phyloP scores from a whole-genome alignment of 169 alveolate species.

The Eimeria maxima region DNA sequence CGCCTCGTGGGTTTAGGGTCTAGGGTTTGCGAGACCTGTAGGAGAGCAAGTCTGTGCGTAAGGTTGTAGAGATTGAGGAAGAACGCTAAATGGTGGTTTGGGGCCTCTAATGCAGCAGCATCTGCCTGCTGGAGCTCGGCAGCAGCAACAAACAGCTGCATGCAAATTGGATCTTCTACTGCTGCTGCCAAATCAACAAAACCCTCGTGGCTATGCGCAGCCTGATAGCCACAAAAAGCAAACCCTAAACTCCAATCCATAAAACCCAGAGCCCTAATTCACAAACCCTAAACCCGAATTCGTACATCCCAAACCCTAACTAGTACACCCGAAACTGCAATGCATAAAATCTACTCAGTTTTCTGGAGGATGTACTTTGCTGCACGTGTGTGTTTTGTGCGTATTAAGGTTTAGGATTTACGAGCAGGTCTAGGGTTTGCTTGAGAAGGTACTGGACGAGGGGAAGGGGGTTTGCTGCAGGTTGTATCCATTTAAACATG shows the following conservation, averaged over 20 bases:
- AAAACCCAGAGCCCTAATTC: background rate
- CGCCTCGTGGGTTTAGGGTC: background rate
- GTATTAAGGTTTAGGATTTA: background rate
- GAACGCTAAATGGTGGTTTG: background rate
- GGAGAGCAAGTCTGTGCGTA: conserved; percentile 4
- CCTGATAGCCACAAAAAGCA: background rate
- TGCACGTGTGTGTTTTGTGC: no score
- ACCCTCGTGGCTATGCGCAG: background rate
- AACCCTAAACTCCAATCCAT: background rate
- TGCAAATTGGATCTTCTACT: background rate
- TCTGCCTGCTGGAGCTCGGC: background rate
- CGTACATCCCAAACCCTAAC: conserved; percentile 29
- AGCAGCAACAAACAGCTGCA: background rate
- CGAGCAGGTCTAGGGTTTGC: conserved; percentile 7
- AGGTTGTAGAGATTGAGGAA: conserved; percentile 30
- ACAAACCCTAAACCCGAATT: background rate
- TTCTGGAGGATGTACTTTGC: no score
- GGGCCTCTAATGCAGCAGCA: background rate
- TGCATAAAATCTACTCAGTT: no score
- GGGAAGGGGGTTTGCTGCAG: conserved; percentile 43
- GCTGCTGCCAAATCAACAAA: background rate
- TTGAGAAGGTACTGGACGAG: background rate
- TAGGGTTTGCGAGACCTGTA: conserved; percentile 1
- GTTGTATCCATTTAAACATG: background rate
- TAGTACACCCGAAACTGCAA: no score